Evolutionary conservation across 805 yeast genomes (phyloP).

Genomic region (Wickerhamiella parazyma): DNA sequence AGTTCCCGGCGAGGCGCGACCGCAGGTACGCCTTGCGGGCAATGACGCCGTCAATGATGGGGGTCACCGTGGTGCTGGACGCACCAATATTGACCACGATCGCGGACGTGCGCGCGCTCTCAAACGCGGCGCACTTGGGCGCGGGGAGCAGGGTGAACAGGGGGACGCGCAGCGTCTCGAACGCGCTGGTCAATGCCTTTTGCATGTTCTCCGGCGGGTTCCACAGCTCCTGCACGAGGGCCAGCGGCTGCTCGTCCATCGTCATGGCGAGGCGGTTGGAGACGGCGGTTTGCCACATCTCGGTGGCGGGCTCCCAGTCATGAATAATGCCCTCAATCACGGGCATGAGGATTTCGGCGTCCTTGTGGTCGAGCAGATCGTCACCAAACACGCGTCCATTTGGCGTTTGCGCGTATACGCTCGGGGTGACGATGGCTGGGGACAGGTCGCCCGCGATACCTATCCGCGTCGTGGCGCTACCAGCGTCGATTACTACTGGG

Average conservation of each 20-base stretch:
- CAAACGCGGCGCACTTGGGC: constrained; percentile 79
- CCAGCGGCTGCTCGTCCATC: constrained; percentile 57
- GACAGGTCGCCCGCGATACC: constrained; percentile 89
- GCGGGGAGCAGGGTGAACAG: constrained; percentile 69
- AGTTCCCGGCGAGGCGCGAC: constrained; percentile 75
- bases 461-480: constrained; percentile 64
- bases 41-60: constrained; percentile 22
- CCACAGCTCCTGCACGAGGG: constrained; percentile 83
- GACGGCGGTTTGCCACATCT: constrained; percentile 48
- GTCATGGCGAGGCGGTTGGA: constrained; percentile 42
- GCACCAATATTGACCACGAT: constrained; percentile 79
- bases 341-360: constrained; percentile 19
- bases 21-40: constrained; percentile 37
- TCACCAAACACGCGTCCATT: constrained; percentile 20
- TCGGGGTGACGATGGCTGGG: constrained; percentile 65
- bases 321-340: constrained; percentile 22
- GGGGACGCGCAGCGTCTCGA: constrained; percentile 61
- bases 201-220: constrained; percentile 52
- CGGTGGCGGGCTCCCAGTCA: constrained; percentile 80
- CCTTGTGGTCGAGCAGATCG: constrained; percentile 12
- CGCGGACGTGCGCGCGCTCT: constrained; percentile 75
- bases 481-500: constrained; percentile 84
- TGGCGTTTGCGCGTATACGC: constrained; percentile 38
- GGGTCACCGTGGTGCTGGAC: constrained; percentile 55
- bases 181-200: constrained; percentile 53